phyloP scores from a whole-genome alignment of 2,329 filamentous ascomycete genomes.

The Malbranchea cinnamomea region DNA sequence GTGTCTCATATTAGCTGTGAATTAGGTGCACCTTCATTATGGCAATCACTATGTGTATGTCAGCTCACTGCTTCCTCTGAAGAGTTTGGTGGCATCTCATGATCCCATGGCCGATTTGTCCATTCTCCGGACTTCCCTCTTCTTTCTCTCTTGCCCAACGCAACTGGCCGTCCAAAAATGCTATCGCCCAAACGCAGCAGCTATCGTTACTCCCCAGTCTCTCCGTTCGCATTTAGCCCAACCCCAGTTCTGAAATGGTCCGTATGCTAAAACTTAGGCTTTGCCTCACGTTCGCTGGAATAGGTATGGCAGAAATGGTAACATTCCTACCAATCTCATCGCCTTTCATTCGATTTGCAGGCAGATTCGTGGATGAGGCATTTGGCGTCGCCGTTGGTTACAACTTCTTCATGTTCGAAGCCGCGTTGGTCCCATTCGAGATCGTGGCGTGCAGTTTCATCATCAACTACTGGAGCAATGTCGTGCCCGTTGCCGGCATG shows the following conservation, averaged over 20 bases:
- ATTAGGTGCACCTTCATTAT: constrained; percentile 31
- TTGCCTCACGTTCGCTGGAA: constrained; percentile 6
- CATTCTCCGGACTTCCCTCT: constrained; percentile 1
- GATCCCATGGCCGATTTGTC: neutral
- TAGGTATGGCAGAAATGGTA: constrained; percentile 36
- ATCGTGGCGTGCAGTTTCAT: constrained; percentile 37
- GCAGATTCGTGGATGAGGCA: constrained; percentile 34
- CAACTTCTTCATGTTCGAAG: constrained; percentile 39
- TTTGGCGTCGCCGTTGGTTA: constrained; percentile 33
- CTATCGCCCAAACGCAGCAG: neutral
- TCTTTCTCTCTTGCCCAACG: constrained; percentile 1
- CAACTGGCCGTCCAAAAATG: neutral
- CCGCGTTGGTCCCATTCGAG: constrained; percentile 37
- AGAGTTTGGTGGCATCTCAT: neutral
- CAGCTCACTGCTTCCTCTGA: constrained; percentile 7
- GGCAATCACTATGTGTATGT: constrained; percentile 31
- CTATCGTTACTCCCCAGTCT: neutral
- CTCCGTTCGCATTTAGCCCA: neutral
- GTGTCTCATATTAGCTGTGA: constrained; percentile 19
- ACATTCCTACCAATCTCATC: constrained; percentile 34
- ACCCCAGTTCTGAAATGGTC: neutral
- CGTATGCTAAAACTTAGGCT: constrained; percentile 13
- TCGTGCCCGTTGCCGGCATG: constrained; percentile 31
- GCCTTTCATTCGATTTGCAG: constrained; percentile 32
- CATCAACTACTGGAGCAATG: constrained; percentile 35